Evolutionary conservation across 129 eudicot genomes (phyloP).

Genomic region (Arctium minus): DNA sequence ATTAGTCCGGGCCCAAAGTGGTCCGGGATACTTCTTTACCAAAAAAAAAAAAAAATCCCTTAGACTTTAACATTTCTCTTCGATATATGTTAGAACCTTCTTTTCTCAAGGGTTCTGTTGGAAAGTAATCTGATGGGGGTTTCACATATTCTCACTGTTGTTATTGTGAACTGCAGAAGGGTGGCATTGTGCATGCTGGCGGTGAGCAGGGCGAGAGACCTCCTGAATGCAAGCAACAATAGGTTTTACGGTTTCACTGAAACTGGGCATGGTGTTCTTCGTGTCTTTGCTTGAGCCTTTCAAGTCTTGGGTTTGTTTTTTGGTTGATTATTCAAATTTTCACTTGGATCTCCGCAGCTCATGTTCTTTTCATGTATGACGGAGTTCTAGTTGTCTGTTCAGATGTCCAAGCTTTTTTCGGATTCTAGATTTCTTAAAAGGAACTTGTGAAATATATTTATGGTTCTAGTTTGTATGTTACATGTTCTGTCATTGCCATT

Average conservation of each 20-base stretch:
- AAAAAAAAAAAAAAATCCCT: too few species aligned
- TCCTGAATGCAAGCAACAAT: constrained; percentile 80
- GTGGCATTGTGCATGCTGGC: constrained; percentile 35
- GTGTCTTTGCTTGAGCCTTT: constrained; percentile 11
- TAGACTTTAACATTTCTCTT: too few species aligned
- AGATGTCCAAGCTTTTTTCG: background rate
- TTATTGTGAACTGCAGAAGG: constrained; percentile 40
- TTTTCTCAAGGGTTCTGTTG: too few species aligned
- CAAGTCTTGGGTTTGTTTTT: constrained; percentile 3
- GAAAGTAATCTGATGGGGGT: too few species aligned
- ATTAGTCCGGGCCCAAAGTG: too few species aligned
- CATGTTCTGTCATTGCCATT: background rate
- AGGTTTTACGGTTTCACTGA: background rate
- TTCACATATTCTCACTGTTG: background rate
- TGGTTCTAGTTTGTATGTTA: constrained; percentile 8
- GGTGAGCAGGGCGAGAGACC: constrained; percentile 62
- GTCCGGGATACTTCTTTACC: too few species aligned
- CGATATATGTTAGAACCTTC: too few species aligned
- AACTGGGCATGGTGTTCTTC: background rate
- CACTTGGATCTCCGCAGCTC: background rate
- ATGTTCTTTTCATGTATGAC: background rate
- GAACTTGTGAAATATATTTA: constrained; percentile 2
- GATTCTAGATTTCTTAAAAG: background rate
- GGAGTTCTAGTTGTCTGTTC: constrained; percentile 12
- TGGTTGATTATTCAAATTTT: background rate